These are phyloP conservation scores for Trichoderma koningiopsis DNA, from an alignment of 2,329 filamentous ascomycete species.

Conservation along the genomic window DNA sequence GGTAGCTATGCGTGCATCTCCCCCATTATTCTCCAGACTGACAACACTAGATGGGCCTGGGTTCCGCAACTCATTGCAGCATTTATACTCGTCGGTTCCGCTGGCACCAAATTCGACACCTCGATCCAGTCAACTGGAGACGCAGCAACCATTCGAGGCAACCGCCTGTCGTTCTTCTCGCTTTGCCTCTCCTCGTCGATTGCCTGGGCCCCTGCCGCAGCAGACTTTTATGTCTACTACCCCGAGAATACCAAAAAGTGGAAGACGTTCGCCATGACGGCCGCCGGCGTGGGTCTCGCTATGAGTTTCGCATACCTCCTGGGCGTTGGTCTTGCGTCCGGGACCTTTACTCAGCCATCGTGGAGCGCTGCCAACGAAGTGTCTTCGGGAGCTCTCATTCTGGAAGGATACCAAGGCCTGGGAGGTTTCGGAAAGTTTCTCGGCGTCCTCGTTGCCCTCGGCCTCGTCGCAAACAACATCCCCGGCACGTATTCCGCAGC, in stretches of 20 bases:
- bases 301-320: conserved; percentile 71
- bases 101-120: conserved; percentile 61
- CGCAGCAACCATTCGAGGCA: conserved; percentile 67
- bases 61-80: conserved; percentile 72
- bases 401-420: conserved; percentile 55
- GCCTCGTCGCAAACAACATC: conserved; percentile 58
- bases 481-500: conserved; percentile 60
- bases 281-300: conserved; percentile 60
- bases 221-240: conserved; percentile 82
- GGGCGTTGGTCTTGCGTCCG: conserved; percentile 55
- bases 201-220: conserved; percentile 70
- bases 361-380: conserved; percentile 56
- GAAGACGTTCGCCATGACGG: conserved; percentile 70
- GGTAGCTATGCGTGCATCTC: conserved; percentile 26
- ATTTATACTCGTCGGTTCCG: conserved; percentile 72
- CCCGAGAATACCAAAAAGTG: conserved; percentile 59
- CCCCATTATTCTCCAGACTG: neutral
- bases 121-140: conserved; percentile 59
- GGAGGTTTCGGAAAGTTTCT: conserved; percentile 60
- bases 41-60: conserved; percentile 40
- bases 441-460: conserved; percentile 57
- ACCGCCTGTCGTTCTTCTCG: conserved; percentile 66
- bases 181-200: conserved; percentile 59
- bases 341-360: conserved; percentile 50
- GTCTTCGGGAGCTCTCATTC: conserved; percentile 59